Base-by-base conservation (phyloP, 345 rosid species). In the Arabis alpina region DNA sequence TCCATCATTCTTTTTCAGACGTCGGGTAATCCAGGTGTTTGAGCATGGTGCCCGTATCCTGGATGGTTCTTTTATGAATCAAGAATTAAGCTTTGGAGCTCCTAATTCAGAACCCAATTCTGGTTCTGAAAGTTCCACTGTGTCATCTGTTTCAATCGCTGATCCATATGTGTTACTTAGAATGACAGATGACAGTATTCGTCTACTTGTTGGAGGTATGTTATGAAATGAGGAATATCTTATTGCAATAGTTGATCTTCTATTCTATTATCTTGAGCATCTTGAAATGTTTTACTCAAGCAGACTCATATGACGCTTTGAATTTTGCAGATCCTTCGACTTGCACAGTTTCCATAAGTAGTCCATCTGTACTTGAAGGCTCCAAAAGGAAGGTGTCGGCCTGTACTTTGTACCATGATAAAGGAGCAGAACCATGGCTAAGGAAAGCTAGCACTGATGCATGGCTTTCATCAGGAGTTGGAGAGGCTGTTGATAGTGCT, bases 41-140 rank as follows among this genome's bases (percentile, higher is more conserved):
- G 98, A 94, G 80, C 90, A 82, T 43, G 98, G 96, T 81, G 96
- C 89, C 54, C 95, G 96, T 36, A 83, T 94, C 79, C 85, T 94
- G 53, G 97, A 94, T 81, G 99, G 99, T 80, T 82, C 99, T 72
- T 89, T 87, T 84, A 88, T 85, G 98, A 91, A 91, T 72, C 97
- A 94, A 74, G 96, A 91, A 69, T 77, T 94, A 71, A 88, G 76
- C 84, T 85, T 94, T 71, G 93, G 87, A 65, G 75, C 86, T 68
- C 52, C 88, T 23, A 88, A 83, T 70, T 70, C 93, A 72, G 99
- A 89, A 71, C 68, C 90, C 71, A 80, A 75, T 77, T 79, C 90
- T 44, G 80, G 84, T 70, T 78, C 96, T 68, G 97, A 91, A 72
- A 85, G 62, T 81, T 70, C 82, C 66, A 80, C 85, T 13, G 98